Evolutionary conservation across 2,329 filamentous ascomycete species (phyloP), one percentile per base, ranked within the genome.

Genomic region (Fusarium piperis): DNA sequence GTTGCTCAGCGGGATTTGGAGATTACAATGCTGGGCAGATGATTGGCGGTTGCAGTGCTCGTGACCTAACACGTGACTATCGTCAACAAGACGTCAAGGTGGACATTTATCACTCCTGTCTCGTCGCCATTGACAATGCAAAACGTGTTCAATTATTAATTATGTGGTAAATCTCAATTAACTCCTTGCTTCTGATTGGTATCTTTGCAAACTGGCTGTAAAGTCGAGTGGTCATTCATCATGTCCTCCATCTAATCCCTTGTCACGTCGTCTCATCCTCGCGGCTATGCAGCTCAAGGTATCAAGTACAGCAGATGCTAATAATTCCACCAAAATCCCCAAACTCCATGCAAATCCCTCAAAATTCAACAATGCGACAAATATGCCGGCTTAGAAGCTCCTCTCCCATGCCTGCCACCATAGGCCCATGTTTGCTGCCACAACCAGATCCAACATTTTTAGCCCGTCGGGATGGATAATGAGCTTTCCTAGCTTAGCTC

Each of bases 381-480:
- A 56, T 11, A 61, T 60, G 28, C 30, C 33, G 28, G 13, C 26
- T 77, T 71, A 83, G 65, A 82, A 83, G 77, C 82, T 85, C 76
- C 83, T 86, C 75, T 94, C 92, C 88, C 94, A 98, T 5, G 93
- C 90, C 75, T 91, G 91, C 95, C 95, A 98, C 94, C 95, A 99
- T 16, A 98, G 84, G 1, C 93, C 94, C 82, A 99, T 89, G 78
- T 97, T 98, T 12, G 94, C 93, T 5, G 95, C 94, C 20, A 99
- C 94, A 0, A 97, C 85, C 65, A 99, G 81, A 84, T 99, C 96
- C 76, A 98, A 82, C 95, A 99, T 98, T 84, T 97, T 97, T 72
- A 97, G 83, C 0, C 96, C 96, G 76, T 97, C 95, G 62, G 95
- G 91, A 74, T 94, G 90, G 38, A 99, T 88, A 58, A 98, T 94